Evolutionary conservation across 2,329 filamentous ascomycete genomes (phyloP), one percentile per base, ranked within the genome.

Genomic region (Curvularia lunata): DNA sequence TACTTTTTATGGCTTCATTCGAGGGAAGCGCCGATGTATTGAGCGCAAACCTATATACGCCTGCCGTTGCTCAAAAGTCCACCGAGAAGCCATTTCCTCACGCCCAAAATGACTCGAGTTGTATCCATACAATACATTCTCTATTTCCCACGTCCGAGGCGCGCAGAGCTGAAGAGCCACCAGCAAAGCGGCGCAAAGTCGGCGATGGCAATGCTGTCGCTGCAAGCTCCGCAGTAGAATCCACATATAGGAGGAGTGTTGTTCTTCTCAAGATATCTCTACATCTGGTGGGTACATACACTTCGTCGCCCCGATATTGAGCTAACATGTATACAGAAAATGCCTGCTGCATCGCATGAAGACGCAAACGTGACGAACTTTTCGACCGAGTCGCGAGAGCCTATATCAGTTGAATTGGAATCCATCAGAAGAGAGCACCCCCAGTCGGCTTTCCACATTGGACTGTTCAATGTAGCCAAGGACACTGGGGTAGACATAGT

Each of bases 131-230:
- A 42, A 40, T 71, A 37, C 59, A 58, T 8, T 45, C 32, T 32
- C 58, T 71, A 23, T 70, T 72, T 52, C 58, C 60, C 46, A 46
- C 55, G 25, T 43, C 56, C 23, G 30, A 42, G 48, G 30, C 50
- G n/a, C 32, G 30, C 25, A 48, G 28, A 16, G 41, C 30, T 32
- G 55, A 63, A 23, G 62, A 64, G 21, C 68, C 66, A 45, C 59
- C 67, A 21, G 61, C 58, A 23, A 77, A 77, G 54, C 59, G 69
- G 43, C 68, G 73, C 21, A 75, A 71, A 54, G 49, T 69, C 18
- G 63, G 68, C 4, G 41, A 54, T 25, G 54, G 51, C 3, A 42
- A 30, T 16, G 43, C 25, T 40, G 30, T 47, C 47, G 34, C 46
- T n/a, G 18, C 54, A 10, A 52, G 5, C 4, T 10, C 58, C 5